Percentiles rank a stretch among this genome's conserved stretches.
These are phyloP conservation scores for Brassica rapa DNA, from an alignment of 345 rosid genomes.

Conservation along the genomic window DNA sequence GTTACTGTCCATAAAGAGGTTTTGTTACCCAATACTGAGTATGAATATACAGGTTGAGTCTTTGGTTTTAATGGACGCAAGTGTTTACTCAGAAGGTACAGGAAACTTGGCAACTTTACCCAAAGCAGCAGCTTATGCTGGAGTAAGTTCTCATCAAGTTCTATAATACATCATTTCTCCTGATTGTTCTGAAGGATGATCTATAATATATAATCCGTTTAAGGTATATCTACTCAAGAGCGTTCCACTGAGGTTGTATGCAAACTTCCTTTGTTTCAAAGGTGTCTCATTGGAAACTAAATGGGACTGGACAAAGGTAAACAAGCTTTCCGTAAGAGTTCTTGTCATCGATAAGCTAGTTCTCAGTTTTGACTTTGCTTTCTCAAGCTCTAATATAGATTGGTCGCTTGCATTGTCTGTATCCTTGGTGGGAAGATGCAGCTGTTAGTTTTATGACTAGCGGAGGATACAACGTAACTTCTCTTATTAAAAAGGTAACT, in stretches of 20 bases:
- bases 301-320: constrained; percentile 80
- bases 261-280: constrained; percentile 57
- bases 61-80: constrained; percentile 83
- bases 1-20: not conserved
- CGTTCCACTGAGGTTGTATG: constrained; percentile 66
- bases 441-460: constrained; percentile 78
- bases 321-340: constrained; percentile 14
- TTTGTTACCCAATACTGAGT: too few relatives aligned
- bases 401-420: constrained; percentile 84
- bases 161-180: not conserved
- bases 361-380: not conserved
- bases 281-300: constrained; percentile 54
- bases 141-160: constrained; percentile 48
- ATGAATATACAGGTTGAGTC: constrained; percentile 59
- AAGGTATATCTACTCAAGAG: constrained; percentile 78
- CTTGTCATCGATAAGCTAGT: not conserved
- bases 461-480: constrained; percentile 75
- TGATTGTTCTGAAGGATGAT: not conserved
- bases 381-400: constrained; percentile 47
- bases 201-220: not conserved
- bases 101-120: constrained; percentile 80
- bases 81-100: constrained; percentile 89
- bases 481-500: constrained; percentile 63
- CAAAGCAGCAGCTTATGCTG: constrained; percentile 74
- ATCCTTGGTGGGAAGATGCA: constrained; percentile 95